A percentile compares a stretch with the other conserved stretches of the same genome.
Evolutionary conservation across 2,329 filamentous ascomycete genomes (phyloP).

Genomic region (Cadophora malorum): DNA sequence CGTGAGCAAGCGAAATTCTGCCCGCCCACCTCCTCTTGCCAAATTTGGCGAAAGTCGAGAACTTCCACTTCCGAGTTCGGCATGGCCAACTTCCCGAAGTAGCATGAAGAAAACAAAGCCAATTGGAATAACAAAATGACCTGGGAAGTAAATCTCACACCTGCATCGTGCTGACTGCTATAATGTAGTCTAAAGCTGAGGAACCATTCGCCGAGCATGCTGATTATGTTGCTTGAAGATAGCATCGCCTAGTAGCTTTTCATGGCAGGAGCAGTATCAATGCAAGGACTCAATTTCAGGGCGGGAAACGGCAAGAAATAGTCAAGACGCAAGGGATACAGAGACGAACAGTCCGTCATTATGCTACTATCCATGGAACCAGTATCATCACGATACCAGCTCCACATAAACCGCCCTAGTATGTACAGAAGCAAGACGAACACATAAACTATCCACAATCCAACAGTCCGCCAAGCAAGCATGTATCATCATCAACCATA

Average conservation of each 20-base stretch:
- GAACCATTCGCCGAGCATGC: no score
- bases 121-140: no score
- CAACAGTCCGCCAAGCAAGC: slow-evolving; percentile 1
- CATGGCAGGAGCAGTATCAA: no score
- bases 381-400: background rate
- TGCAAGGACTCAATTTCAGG: no score
- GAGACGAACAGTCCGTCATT: background rate
- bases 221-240: no score
- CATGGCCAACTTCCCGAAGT: background rate
- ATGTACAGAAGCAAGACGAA: slow-evolving; percentile 15
- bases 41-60: background rate
- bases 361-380: slow-evolving; percentile 7
- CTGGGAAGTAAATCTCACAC: no score
- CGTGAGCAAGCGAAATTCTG: background rate
- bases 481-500: slow-evolving; percentile 17
- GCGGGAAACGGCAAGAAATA: no score
- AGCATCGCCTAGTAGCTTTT: no score
- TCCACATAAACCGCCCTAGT: slow-evolving; percentile 5
- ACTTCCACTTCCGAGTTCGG: background rate
- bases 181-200: no score
- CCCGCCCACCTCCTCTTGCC: background rate
- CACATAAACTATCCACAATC: background rate
- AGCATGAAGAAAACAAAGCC: no score
- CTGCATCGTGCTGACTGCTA: no score
- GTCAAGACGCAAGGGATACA: background rate